These are phyloP conservation scores for Aspergillus fumigatus DNA, from an alignment of 2,329 filamentous ascomycete species.

Conservation along the genomic window DNA sequence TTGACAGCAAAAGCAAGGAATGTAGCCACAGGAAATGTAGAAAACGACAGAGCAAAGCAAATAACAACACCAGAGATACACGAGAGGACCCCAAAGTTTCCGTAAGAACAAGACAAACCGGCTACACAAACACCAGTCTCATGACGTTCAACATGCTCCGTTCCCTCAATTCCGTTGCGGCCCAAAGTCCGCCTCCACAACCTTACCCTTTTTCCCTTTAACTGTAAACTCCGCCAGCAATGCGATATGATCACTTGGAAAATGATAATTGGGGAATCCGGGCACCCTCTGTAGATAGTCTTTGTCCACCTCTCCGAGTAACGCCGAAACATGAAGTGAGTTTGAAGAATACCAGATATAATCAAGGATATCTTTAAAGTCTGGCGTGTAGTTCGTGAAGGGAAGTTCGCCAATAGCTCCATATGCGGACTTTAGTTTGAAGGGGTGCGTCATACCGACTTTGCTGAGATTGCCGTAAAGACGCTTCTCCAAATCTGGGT, in stretches of 20 bases:
- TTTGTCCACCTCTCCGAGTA: slow-evolving; percentile 82
- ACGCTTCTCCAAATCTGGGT: slow-evolving; percentile 72
- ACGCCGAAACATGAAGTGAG: slow-evolving; percentile 72
- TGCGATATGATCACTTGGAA: slow-evolving; percentile 87
- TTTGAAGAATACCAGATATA: slow-evolving; percentile 98
- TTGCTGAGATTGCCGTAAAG: slow-evolving; percentile 92
- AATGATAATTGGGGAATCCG: slow-evolving; percentile 90
- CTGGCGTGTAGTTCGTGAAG: slow-evolving; percentile 95
- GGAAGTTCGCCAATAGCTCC: slow-evolving; percentile 76
- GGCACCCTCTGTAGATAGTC: slow-evolving; percentile 82
- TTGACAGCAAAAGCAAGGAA: slow-evolving; percentile 18
- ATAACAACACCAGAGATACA: slow-evolving; percentile 25
- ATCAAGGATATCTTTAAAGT: slow-evolving; percentile 88
- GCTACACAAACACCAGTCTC: slow-evolving; percentile 37
- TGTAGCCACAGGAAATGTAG: slow-evolving; percentile 21
- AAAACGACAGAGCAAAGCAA: slow-evolving; percentile 16
- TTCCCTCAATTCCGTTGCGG: slow-evolving; percentile 39
- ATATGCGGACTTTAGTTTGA: slow-evolving; percentile 89
- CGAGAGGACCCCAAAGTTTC: slow-evolving; percentile 35
- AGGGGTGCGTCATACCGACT: slow-evolving; percentile 89
- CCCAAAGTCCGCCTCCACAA: slow-evolving; percentile 61
- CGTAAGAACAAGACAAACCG: slow-evolving; percentile 35
- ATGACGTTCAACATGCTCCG: slow-evolving; percentile 34
- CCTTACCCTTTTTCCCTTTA: slow-evolving; percentile 79
- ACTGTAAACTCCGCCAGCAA: slow-evolving; percentile 85